Conservation (phyloP, 345 rosid genomes). For the Theobroma cacao region DNA sequence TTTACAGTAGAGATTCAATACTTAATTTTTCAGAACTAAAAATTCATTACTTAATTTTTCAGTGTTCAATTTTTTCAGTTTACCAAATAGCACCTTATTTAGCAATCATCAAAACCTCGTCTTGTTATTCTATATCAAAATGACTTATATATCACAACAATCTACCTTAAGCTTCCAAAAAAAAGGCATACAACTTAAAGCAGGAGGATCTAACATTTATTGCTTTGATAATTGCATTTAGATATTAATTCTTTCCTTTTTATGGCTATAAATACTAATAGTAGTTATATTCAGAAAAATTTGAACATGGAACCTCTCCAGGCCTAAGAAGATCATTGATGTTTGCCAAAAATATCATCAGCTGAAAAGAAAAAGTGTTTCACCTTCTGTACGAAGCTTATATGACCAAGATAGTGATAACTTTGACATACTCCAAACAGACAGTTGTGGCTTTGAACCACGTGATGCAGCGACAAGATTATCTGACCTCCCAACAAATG, state of each 20-base stretch:
- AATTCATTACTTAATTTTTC: too few species aligned
- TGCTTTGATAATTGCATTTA: not conserved
- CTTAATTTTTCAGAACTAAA: too few species aligned
- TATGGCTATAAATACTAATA: not conserved
- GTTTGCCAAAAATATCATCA: not conserved
- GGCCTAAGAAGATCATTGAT: not conserved
- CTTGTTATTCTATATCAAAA: not conserved
- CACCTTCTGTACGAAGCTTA: slow-evolving; percentile 80
- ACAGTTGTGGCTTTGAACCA: slow-evolving; percentile 59
- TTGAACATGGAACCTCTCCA: not conserved
- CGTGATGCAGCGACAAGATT: slow-evolving; percentile 71
- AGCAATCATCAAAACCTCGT: not conserved
- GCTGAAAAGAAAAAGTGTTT: slow-evolving; percentile 4
- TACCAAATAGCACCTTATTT: not conserved
- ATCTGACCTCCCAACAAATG: slow-evolving; percentile 72
- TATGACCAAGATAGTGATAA: slow-evolving; percentile 76
- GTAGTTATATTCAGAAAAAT: not conserved
- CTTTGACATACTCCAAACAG: slow-evolving; percentile 78
- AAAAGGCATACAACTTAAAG: slow-evolving; percentile 1
- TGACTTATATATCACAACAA: not conserved
- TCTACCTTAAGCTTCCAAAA: not conserved
- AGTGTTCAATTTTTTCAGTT: too few species aligned
- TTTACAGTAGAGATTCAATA: too few species aligned
- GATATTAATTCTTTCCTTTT: not conserved
- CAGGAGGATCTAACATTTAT: not conserved